These are phyloP conservation scores for Ophiosphaerella narmari DNA, from an alignment of 2,329 filamentous ascomycete species.

Conservation along the genomic window DNA sequence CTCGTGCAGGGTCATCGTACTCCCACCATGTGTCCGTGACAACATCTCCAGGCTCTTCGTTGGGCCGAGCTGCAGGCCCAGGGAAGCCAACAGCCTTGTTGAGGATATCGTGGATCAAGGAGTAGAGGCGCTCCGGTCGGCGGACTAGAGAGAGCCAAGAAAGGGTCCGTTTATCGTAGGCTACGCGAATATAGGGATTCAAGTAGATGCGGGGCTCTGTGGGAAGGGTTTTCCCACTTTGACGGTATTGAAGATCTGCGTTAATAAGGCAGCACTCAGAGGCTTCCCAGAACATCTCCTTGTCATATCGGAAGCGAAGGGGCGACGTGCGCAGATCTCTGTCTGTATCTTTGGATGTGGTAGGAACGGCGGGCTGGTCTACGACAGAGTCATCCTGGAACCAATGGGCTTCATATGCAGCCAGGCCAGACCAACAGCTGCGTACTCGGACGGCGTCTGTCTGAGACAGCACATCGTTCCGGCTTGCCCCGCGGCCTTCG, in stretches of 20 bases:
- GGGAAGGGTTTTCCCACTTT: constrained; percentile 44
- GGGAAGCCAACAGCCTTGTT: constrained; percentile 63
- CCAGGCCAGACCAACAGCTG: constrained; percentile 80
- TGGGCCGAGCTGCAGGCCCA: constrained; percentile 63
- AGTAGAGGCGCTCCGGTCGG: constrained; percentile 69
- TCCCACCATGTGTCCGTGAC: constrained; percentile 60
- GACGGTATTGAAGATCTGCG: constrained; percentile 48
- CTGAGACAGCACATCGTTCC: constrained; percentile 65
- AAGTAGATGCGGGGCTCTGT: constrained; percentile 67
- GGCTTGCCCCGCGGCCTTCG: constrained; percentile 56
- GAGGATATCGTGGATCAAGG: constrained; percentile 62
- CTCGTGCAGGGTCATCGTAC: constrained; percentile 38
- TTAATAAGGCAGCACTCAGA: constrained; percentile 56
- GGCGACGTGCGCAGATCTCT: constrained; percentile 37
- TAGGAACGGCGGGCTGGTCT: neutral
- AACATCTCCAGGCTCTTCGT: constrained; percentile 61
- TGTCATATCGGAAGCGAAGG: constrained; percentile 50
- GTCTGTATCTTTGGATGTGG: neutral
- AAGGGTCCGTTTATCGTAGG: constrained; percentile 64
- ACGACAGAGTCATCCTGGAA: constrained; percentile 52
- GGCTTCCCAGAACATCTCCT: constrained; percentile 52
- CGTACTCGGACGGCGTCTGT: constrained; percentile 69
- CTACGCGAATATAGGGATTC: constrained; percentile 75
- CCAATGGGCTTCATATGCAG: constrained; percentile 65
- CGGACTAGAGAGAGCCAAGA: constrained; percentile 63